Percentiles rank a stretch among this genome's conserved stretches.
Conservation (phyloP, 2,329 filamentous ascomycete species). For the Fusarium sp. region DNA sequence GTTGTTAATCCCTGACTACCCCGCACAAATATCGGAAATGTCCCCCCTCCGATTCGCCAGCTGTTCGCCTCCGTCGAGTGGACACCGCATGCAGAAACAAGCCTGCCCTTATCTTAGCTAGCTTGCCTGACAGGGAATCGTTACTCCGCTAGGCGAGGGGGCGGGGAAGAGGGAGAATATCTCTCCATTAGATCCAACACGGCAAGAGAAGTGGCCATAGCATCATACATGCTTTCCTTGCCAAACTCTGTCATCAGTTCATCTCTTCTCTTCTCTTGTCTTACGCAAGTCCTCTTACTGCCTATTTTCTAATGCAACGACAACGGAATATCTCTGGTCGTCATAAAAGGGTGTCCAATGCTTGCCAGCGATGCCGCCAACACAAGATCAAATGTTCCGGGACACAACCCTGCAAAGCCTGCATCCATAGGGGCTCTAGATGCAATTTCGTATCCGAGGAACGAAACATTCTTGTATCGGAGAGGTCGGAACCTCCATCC, state of each 20-base stretch:
- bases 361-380: slow-evolving; percentile 25
- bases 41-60: slow-evolving; percentile 10
- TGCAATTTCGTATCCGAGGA: slow-evolving; percentile 18
- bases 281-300: neutral
- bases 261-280: neutral
- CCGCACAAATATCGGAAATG: slow-evolving; percentile 9
- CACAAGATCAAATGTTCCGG: slow-evolving; percentile 29
- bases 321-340: neutral
- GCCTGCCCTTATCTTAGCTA: no score
- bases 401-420: slow-evolving; percentile 14
- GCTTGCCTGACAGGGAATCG: no score
- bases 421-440: slow-evolving; percentile 4
- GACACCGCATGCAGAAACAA: no score
- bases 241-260: neutral
- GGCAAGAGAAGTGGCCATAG: neutral
- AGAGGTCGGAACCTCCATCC: slow-evolving; percentile 5
- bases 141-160: neutral
- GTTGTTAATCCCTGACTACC: neutral
- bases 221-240: neutral
- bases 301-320: slow-evolving; percentile 3
- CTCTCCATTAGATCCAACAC: neutral
- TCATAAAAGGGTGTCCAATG: slow-evolving; percentile 22
- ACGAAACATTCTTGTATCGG: slow-evolving; percentile 14
- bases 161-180: neutral
- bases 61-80: neutral